These are phyloP conservation scores for Rhytidiadelphus loreus DNA, from an alignment of 225 moss, liverwort and hornwort species.

Conservation along the genomic window DNA sequence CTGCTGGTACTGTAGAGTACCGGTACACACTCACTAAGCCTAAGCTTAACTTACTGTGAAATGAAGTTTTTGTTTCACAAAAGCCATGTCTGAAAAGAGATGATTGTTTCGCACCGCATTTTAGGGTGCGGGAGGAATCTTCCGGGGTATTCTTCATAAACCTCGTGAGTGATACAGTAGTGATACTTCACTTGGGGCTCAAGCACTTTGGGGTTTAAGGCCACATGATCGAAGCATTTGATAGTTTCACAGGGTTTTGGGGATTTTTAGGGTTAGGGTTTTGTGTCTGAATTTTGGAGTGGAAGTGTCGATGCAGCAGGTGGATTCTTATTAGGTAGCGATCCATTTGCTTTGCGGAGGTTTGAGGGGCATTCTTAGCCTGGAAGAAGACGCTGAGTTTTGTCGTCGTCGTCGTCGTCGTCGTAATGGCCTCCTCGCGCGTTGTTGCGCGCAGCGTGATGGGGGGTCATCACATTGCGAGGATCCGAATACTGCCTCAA, in stretches of 20 bases:
- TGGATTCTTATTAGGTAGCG: background rate
- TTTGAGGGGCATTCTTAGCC: background rate
- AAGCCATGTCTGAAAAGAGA: background rate
- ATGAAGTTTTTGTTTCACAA: background rate
- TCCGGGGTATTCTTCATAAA: background rate
- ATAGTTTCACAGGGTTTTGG: background rate
- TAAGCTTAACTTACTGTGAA: background rate
- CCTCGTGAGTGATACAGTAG: background rate
- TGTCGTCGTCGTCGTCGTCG: background rate
- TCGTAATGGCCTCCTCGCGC: slow-evolving; percentile 31
- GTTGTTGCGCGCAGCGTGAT: slow-evolving; percentile 16
- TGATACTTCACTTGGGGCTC: slow-evolving; percentile 10
- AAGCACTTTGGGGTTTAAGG: background rate
- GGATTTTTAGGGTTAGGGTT: slow-evolving; percentile 31
- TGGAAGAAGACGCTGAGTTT: background rate
- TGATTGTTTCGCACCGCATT: background rate
- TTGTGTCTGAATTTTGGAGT: background rate
- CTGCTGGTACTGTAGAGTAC: too few relatives aligned
- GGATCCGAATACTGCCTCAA: slow-evolving; percentile 20
- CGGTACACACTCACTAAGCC: background rate
- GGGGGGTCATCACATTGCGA: slow-evolving; percentile 15
- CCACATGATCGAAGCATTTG: background rate
- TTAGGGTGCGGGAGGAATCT: background rate
- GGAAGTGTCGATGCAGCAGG: background rate
- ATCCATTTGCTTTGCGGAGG: background rate